A percentile compares a stretch with the other conserved stretches of the same genome.
phyloP scores from a whole-genome alignment of 768 basidiomycete species.

The Mycena polygramma region DNA sequence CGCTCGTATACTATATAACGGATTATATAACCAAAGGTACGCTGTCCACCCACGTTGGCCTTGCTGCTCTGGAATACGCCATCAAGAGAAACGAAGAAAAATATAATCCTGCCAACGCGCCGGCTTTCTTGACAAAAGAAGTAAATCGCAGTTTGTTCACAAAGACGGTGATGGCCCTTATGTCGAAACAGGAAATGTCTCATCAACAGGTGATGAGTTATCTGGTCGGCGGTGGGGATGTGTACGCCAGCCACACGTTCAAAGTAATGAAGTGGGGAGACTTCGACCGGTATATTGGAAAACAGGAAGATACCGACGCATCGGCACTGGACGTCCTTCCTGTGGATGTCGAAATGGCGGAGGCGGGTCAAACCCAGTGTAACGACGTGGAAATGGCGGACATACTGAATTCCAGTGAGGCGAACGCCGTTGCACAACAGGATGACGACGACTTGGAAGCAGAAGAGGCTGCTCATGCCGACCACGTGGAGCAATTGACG shows the following conservation, averaged over 20 bases:
- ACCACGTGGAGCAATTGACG: background rate
- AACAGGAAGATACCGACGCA: background rate
- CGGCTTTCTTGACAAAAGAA: background rate
- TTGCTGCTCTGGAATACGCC: conserved; percentile 32
- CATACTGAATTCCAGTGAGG: no score
- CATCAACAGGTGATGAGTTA: conserved; percentile 30
- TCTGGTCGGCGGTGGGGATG: conserved; percentile 11
- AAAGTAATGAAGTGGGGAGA: conserved; percentile 2
- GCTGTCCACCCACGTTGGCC: conserved; percentile 37
- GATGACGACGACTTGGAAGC: background rate
- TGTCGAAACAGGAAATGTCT: conserved; percentile 23
- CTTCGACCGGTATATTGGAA: background rate
- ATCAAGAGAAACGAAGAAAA: conserved; percentile 12
- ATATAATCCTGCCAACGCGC: background rate
- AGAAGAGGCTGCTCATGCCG: background rate
- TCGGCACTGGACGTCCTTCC: no score
- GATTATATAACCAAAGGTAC: conserved; percentile 52
- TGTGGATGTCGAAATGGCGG: background rate
- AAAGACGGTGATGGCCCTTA: conserved; percentile 16
- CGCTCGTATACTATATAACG: conserved; percentile 48
- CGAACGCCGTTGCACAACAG: no score
- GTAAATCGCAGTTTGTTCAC: conserved; percentile 15
- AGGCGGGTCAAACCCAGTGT: no score
- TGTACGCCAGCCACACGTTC: conserved; percentile 9
- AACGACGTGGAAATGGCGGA: no score